Base-by-base conservation (phyloP, 1,284 basidiomycete species). In the Leccinum laetum region DNA sequence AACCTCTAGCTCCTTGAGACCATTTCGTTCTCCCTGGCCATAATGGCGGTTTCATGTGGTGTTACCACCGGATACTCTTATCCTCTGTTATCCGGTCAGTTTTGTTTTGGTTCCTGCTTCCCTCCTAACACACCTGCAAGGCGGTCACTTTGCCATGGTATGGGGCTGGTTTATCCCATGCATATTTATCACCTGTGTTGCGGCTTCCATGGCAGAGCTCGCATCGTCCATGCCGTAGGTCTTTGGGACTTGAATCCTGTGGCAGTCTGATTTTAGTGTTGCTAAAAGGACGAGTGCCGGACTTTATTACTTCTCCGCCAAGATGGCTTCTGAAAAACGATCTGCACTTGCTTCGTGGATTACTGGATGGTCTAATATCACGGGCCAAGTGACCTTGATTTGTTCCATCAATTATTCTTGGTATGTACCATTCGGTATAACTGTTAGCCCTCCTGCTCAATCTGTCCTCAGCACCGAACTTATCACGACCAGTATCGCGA, bases 121-220 rank as follows among this genome's bases (percentile, higher is more conserved):
- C 44, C 2, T 49, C 2, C 6, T 18, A 5, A 39, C 60, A 16
- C 53, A 32, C 5, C n/a, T 37, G 29, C 56, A 24, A 83, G 88
- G 88, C 53, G 88, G 89, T 2, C 89, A 90, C 72, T 85, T 89
- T 37, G 88, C 88, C 18, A 86, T 91, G 82, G 83, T 90, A 3
- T 91, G 87, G 77, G 90, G 89, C 7, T 92, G 90, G 90, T 77
- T 90, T 29, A 87, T 91, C 64, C 88, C 89, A 2, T 83, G 80
- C 65, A 76, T 88, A 46, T 90, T 91, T 67, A 87, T 91, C 39
- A 78, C 85, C 70, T 80, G 82, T 21, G 78, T 90, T 18, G 88
- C 88, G 2, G 79, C 84, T 5, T 86, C 83, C 14, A 83, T 91
- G 79, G 90, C 89, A 9, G 89, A 91, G 69, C 71, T 92, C 44